Percentiles rank a stretch among this genome's conserved stretches.
Conservation (phyloP, 148 eudicot genomes). For the Arbutus unedo region DNA sequence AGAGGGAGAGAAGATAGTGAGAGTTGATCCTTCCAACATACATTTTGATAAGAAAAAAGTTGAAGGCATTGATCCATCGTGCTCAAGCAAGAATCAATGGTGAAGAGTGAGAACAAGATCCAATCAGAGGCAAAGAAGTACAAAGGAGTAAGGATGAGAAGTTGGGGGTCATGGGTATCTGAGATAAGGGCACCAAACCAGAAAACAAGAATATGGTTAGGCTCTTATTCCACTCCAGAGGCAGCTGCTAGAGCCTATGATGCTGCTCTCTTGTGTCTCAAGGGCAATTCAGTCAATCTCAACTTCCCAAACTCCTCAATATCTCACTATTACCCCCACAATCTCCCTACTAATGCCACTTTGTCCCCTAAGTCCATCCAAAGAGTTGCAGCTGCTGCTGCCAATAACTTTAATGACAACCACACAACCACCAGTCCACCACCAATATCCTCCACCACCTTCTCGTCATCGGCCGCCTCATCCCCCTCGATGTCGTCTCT, state of each 20-base stretch:
- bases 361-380: constrained; percentile 79
- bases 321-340: neutral
- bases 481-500: constrained; percentile 25
- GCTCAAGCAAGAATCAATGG: constrained; percentile 29
- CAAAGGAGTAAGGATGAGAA: constrained; percentile 89
- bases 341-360: constrained; percentile 4
- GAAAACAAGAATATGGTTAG: constrained; percentile 84
- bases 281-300: constrained; percentile 70
- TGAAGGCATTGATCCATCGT: neutral
- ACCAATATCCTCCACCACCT: constrained; percentile 13
- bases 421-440: neutral
- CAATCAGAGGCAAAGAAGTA: constrained; percentile 47
- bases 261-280: constrained; percentile 83
- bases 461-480: constrained; percentile 25
- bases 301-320: constrained; percentile 47
- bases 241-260: constrained; percentile 95
- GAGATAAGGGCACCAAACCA: constrained; percentile 86
- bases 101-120: constrained; percentile 52
- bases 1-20: neutral
- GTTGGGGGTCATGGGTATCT: constrained; percentile 88
- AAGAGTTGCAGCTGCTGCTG: constrained; percentile 68
- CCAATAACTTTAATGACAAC: constrained; percentile 8
- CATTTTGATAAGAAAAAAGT: neutral
- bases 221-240: constrained; percentile 82
- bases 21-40: neutral